Evolutionary conservation across 768 basidiomycete species (phyloP), one percentile per base, ranked within the genome.

Genomic region (Postia placenta): DNA sequence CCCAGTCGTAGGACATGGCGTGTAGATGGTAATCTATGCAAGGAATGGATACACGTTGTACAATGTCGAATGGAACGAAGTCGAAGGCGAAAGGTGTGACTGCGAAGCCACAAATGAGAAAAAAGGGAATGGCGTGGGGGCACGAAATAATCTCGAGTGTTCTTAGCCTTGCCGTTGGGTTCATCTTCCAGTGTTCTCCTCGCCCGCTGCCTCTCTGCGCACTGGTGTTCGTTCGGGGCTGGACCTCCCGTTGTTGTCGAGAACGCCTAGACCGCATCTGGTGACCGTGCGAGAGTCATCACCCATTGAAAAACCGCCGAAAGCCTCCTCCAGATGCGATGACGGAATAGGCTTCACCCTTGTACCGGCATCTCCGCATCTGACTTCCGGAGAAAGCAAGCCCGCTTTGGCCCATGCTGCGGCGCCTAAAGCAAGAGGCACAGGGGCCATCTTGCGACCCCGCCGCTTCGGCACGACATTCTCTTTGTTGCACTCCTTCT

Each of bases 391-490:
- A 4, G 53, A 52, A 5, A 50, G 42, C 5, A 54, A 38, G 9
- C 48, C 52, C 0, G 46, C 50, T 33, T 57, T 60, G n/a, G 33
- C 49, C 51, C 53, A 45, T 6, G 51, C 52, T n/a, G 44, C 19
- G 11, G 50, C 46, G 4, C 47, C 48, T n/a, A 47, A 39, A 17
- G 20, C n/a, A 5, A 46, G 39, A 12, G 23, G 24, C 11, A 20
- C 19, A 2, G 20, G 62, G 4, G 51, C 54, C 19, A 63, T 61
- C 56, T 78, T 81, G 44, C 70, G 72, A 26, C 70, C 47, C 57
- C 64, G 77, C 56, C 71, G 67, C 42, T 70, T 73, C 3, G 78
- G 79, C 6, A 69, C 63, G 14, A 78, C 42, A 50, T 86, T 86
- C 66, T 86, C 84, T 56, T 86, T 85, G 42, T 63, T 56, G 5